These are phyloP conservation scores for Plasmodium inui DNA, from an alignment of 169 alveolate genomes.

Conservation along the genomic window DNA sequence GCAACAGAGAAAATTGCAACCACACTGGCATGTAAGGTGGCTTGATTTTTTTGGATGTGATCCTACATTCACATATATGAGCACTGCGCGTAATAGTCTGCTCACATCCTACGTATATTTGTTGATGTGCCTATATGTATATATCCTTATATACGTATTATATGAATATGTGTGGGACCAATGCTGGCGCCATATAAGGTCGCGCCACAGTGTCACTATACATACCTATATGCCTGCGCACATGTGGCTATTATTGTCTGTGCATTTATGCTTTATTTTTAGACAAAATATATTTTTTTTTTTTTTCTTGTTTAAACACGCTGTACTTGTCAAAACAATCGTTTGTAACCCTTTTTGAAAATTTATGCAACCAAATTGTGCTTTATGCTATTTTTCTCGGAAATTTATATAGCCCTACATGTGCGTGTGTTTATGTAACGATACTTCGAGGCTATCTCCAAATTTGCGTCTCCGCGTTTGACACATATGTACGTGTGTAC, in stretches of 20 bases:
- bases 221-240: not conserved
- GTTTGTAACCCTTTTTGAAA: slow-evolving; percentile 7
- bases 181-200: not conserved
- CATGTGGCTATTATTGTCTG: not conserved
- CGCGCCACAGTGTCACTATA: not conserved
- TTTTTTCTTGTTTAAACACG: not conserved
- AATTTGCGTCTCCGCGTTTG: not conserved
- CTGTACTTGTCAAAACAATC: not conserved
- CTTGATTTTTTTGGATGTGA: not conserved
- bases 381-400: slow-evolving; percentile 6
- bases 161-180: not conserved
- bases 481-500: not conserved
- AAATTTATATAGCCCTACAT: not conserved
- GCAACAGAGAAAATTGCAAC: not conserved
- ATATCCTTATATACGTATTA: not conserved
- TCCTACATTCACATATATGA: not conserved
- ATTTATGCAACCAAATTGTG: not conserved
- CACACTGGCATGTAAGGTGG: not conserved
- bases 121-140: not conserved
- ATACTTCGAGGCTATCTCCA: not conserved
- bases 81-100: slow-evolving; percentile 5
- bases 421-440: not conserved
- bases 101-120: not conserved
- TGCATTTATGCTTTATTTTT: not conserved
- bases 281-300: not conserved